Percentiles rank a stretch among this genome's conserved stretches.
These are phyloP conservation scores for Fusarium sp. DNA, from an alignment of 2,329 filamentous ascomycete species.

Conservation along the genomic window DNA sequence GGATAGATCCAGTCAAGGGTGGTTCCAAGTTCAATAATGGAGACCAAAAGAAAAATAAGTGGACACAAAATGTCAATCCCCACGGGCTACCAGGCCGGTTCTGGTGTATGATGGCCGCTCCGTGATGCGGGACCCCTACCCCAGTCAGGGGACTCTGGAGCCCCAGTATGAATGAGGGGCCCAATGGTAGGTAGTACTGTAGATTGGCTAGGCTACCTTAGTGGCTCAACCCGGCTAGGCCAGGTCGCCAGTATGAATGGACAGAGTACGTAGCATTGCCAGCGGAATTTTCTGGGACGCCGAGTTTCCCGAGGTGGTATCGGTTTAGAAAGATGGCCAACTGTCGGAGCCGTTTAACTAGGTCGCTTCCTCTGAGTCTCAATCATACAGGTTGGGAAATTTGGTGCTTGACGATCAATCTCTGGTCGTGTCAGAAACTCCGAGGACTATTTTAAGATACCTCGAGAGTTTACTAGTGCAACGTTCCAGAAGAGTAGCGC, in stretches of 20 bases:
- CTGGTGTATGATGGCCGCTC: not conserved
- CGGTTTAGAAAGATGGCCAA: not conserved
- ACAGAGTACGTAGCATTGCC: not conserved
- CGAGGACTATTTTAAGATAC: not conserved
- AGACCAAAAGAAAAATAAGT: not conserved
- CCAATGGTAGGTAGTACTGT: too few species aligned
- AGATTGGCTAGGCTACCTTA: too few species aligned
- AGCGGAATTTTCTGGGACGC: not conserved
- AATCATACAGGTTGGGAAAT: not conserved
- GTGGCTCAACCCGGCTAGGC: too few species aligned
- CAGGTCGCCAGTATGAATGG: not conserved
- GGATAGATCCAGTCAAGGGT: not conserved
- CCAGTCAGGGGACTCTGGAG: not conserved
- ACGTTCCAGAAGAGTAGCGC: not conserved
- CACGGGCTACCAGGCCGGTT: not conserved
- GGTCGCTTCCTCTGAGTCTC: not conserved
- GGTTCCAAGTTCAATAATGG: not conserved
- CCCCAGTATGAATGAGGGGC: not conserved
- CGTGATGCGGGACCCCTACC: not conserved
- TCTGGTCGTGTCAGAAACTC: not conserved
- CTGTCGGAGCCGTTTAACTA: not conserved
- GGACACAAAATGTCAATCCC: not conserved
- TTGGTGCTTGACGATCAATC: not conserved
- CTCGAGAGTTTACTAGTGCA: not conserved
- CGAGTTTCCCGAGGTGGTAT: conserved; percentile 1